These are phyloP conservation scores for Metschnikowia cerradonensis DNA, from an alignment of 805 yeast species.

Conservation along the genomic window DNA sequence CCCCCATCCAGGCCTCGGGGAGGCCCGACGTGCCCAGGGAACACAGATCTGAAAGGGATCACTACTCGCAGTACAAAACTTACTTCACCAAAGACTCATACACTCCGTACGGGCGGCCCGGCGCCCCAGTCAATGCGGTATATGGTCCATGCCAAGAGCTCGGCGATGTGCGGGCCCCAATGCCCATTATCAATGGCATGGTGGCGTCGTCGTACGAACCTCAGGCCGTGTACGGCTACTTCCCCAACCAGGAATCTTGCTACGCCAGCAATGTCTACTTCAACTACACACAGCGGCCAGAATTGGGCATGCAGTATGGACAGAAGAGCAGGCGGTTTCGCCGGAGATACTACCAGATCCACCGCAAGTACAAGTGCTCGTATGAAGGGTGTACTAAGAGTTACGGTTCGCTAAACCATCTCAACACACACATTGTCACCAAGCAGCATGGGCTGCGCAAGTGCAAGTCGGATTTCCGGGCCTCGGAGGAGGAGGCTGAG, in stretches of 20 bases:
- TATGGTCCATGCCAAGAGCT: not conserved
- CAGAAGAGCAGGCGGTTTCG: slow-evolving; percentile 17
- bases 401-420: slow-evolving; percentile 41
- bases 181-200: not conserved
- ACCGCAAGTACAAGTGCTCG: slow-evolving; percentile 30
- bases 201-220: not conserved
- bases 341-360: slow-evolving; percentile 18
- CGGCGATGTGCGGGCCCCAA: not conserved
- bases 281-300: not conserved
- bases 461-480: slow-evolving; percentile 34
- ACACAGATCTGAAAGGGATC: not conserved
- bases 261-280: not conserved
- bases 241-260: not conserved
- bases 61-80: not conserved
- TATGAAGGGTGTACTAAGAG: slow-evolving; percentile 39
- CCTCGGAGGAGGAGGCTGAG: not conserved
- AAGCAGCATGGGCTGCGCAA: slow-evolving; percentile 43
- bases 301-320: not conserved
- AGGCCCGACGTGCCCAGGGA: not conserved
- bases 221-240: not conserved
- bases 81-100: not conserved
- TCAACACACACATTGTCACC: slow-evolving; percentile 43
- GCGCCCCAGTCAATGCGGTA: not conserved
- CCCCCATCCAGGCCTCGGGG: not conserved
- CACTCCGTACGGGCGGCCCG: not conserved